Evolutionary conservation across 2,329 filamentous ascomycete species (phyloP).

Genomic region (Cordyceps cicadae): DNA sequence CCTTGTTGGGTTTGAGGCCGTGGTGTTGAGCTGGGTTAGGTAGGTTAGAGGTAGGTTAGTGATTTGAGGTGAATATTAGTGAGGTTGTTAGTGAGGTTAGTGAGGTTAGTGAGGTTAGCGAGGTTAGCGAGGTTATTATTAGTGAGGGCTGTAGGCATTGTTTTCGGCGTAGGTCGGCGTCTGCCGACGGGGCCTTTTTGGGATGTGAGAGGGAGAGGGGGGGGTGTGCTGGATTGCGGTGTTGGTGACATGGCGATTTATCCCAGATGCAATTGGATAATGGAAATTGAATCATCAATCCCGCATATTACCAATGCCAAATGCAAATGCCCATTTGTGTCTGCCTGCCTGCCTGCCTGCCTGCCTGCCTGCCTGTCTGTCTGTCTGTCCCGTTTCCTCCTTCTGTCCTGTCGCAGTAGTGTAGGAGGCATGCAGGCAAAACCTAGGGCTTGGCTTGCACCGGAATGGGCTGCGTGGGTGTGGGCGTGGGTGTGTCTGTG

Average conservation of each 20-base stretch:
- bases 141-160: background rate
- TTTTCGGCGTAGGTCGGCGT: background rate
- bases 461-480: background rate
- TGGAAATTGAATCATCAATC: background rate
- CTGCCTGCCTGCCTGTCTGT: too few species aligned
- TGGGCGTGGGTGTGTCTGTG: too few species aligned
- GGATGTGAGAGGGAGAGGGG: background rate
- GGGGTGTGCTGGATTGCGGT: background rate
- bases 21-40: constrained; percentile 4
- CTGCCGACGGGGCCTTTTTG: constrained; percentile 1
- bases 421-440: background rate
- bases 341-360: too few species aligned
- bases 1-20: background rate
- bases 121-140: too few species aligned
- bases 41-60: background rate
- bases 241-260: background rate
- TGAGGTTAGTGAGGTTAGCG: too few species aligned
- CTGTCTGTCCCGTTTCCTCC: too few species aligned
- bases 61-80: too few species aligned
- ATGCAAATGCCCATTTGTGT: background rate
- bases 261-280: background rate
- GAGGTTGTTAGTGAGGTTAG: too few species aligned
- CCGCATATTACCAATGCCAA: too few species aligned
- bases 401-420: background rate
- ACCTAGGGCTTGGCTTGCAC: background rate